Evolutionary conservation across 768 basidiomycete genomes (phyloP), one percentile per base, ranked within the genome.

Genomic region (Hortiboletus flavorubellus): DNA sequence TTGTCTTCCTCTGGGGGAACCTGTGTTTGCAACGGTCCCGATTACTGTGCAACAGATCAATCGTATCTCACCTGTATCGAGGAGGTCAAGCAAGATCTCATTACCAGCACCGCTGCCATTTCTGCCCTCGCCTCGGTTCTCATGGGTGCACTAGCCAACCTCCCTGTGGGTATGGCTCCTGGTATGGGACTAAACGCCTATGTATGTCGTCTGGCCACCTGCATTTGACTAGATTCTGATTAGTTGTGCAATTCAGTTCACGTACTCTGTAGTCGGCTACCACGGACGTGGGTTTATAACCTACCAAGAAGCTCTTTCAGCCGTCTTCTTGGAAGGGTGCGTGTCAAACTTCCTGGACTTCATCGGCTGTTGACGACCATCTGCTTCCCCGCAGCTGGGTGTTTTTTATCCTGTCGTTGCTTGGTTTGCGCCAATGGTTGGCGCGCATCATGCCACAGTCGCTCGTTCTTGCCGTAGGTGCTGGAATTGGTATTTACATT

Each of bases 341-440:
- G 82, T 68, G 8, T 46, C 35, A 18, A 39, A 39, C 29, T 51
- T 57, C n/a, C 30, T 26, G 7, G 31, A 46, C n/a, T 26, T 46
- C 39, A 50, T 4, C 23, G 26, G 11, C n/a, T 18, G 30, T n/a
- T 38, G 42, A 49, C 40, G 33, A 51, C 47, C 29, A 23, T 52
- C 33, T 16, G 30, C 38, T 51, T 38, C 18, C 29, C 18, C 7
- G 1, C 48, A 89, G 90, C 30, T 89, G 91, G 87, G 70, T 93
- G 11, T 93, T 94, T 76, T 80, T 93, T 58, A 59, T 86, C 64
- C 75, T 94, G 14, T 91, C 91, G 0, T 68, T 94, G 21, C 74
- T 93, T 31, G 92, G 92, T 56, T 78, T 94, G 49, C 89, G 92
- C 46, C 91, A 93, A 74, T 94, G 91, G 92, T 79, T 94, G 5